phyloP scores from a whole-genome alignment of 2,329 filamentous ascomycete genomes.

The Zymoseptoria passerinii region DNA sequence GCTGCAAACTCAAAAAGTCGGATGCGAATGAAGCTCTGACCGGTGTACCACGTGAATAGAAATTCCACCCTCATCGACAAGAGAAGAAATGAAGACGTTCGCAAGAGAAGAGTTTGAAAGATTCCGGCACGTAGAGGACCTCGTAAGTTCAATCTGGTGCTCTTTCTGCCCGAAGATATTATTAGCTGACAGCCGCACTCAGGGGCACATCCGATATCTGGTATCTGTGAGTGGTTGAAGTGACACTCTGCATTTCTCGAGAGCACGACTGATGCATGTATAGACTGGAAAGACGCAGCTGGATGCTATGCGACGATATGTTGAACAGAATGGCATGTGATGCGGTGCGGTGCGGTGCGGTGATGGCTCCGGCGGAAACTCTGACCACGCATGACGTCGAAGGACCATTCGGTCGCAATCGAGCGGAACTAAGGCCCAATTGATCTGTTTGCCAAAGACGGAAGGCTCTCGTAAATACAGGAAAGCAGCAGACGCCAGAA shows the following conservation, averaged over 20 bases:
- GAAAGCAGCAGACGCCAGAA: background rate
- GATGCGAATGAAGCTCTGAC: conserved; percentile 1
- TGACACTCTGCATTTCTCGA: background rate
- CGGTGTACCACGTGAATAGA: conserved; percentile 16
- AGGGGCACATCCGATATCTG: conserved; percentile 42
- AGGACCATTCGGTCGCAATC: background rate
- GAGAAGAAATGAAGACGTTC: conserved; percentile 40
- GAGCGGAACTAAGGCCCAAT: background rate
- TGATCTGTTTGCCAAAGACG: background rate
- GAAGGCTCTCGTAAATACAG: background rate
- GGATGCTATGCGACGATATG: conserved; percentile 40
- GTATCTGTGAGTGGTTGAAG: conserved; percentile 33
- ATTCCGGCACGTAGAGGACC: conserved; percentile 38
- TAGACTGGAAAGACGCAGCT: conserved; percentile 44
- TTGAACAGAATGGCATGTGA: conserved; percentile 24
- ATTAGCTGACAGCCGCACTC: background rate
- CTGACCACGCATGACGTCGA: background rate
- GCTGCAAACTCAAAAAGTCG: background rate
- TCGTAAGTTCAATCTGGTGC: conserved; percentile 29
- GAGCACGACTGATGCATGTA: background rate
- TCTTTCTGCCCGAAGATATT: background rate
- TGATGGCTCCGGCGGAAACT: background rate
- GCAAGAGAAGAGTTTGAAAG: conserved; percentile 43
- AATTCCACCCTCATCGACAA: conserved; percentile 30
- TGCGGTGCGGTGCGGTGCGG: background rate